Conservation (phyloP, 306 rosid species). For the Inga leiocalycina region DNA sequence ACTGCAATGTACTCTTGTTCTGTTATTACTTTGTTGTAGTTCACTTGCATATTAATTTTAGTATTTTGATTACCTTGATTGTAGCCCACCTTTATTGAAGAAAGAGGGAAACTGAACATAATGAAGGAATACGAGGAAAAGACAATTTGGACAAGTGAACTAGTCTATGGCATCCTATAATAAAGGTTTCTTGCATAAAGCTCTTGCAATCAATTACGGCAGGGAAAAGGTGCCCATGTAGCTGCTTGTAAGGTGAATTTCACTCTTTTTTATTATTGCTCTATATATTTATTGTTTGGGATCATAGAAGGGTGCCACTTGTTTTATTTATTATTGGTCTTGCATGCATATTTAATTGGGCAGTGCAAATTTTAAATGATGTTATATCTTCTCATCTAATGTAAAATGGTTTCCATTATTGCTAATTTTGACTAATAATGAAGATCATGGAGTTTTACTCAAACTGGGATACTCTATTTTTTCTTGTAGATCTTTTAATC, state of each 20-base stretch:
- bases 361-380: not conserved
- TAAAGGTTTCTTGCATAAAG: slow-evolving; percentile 57
- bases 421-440: not conserved
- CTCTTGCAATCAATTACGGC: slow-evolving; percentile 41
- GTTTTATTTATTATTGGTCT: slow-evolving; percentile 24
- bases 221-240: slow-evolving; percentile 85
- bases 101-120: slow-evolving; percentile 78
- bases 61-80: slow-evolving; percentile 9
- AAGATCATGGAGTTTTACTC: not conserved
- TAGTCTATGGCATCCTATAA: slow-evolving; percentile 86
- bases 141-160: slow-evolving; percentile 97
- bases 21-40: slow-evolving; percentile 16
- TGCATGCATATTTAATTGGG: slow-evolving; percentile 18
- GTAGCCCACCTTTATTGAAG: slow-evolving; percentile 78
- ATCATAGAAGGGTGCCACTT: slow-evolving; percentile 1
- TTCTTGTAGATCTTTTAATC: not conserved
- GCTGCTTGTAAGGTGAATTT: slow-evolving; percentile 82
- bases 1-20: slow-evolving; percentile 19
- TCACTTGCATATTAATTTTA: slow-evolving; percentile 12
- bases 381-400: not conserved
- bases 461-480: not conserved
- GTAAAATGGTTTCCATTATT: not conserved
- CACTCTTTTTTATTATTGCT: not conserved
- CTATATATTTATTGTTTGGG: not conserved
- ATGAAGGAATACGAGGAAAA: slow-evolving; percentile 95